Evolutionary conservation across 148 eudicot species (phyloP), one percentile per base, ranked within the genome.

Genomic region (Polygonum aviculare): DNA sequence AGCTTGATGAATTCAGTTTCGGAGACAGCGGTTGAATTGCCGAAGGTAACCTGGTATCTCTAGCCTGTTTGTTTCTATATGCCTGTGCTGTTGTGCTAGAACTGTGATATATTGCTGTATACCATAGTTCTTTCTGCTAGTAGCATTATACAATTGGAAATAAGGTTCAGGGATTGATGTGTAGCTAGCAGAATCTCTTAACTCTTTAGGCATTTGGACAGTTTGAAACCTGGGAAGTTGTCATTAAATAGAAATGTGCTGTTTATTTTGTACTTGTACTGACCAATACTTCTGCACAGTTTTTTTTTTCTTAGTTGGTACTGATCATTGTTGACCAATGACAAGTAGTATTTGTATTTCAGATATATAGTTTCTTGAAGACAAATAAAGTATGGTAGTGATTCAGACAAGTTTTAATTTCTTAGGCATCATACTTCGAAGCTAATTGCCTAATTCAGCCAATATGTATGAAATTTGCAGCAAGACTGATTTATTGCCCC

Each of bases 1-100:
- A 92, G 98, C 83, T 84, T 95, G 78, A 77, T 95, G 81, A 86
- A 81, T 81, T 89, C 98, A 62, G 88, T 80, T 41, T 79, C 79
- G 16, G 91, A 87, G 74, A 85, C 90, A 15, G 52, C 44, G 72
- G 52, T 36, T 41, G 52, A 44, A 72, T 45, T 21, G 18, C 52
- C 54, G 45, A 72, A 44, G 50, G 75, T 72, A 72, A 72, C 15
- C 54, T 45, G 35, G 69, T 63, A 12, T 12, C 33, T 33, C 40
- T 44, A 44, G 47, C 47, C 47, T 31, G 16, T 12, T 63, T 33
- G 69, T 63, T 63, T 63, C 39, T 31, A 33, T 33, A 63, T 63
- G 69, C 16, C 31, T 26, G 47, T 44, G 47, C 47, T 44, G 2
- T 10, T 44, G 33, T 31, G 39, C 36, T 22, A 60, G 69, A 60